Evolutionary conservation across 176 grass and related monocot genomes (phyloP).

Genomic region (Oryza officinalis): DNA sequence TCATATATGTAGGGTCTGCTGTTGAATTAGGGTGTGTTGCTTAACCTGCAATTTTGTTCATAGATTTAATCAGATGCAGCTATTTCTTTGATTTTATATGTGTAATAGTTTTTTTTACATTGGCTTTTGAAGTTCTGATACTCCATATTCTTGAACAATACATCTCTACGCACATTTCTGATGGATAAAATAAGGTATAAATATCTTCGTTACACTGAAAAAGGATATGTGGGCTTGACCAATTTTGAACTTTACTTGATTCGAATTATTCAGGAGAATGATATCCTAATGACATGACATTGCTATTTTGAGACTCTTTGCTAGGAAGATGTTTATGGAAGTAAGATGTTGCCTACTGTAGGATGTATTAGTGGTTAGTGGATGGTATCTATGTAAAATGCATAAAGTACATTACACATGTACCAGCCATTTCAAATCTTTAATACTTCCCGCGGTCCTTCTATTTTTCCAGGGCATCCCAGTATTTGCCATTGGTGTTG

Average conservation of each 20-base stretch:
- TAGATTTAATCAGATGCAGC: not conserved
- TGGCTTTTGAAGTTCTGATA: not conserved
- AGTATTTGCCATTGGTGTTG: slow-evolving; percentile 86
- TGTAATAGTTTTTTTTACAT: not conserved
- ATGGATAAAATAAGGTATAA: not conserved
- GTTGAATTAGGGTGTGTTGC: slow-evolving; percentile 10
- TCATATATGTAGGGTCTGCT: slow-evolving; percentile 16
- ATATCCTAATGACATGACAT: not conserved
- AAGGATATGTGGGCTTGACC: not conserved
- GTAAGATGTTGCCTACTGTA: not conserved
- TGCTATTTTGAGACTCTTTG: not conserved
- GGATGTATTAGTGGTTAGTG: not conserved
- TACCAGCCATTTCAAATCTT: slow-evolving; percentile 7
- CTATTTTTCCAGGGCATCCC: slow-evolving; percentile 67
- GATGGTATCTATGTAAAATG: not conserved
- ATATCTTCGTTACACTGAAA: not conserved
- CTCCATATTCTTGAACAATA: not conserved
- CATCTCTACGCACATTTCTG: not conserved
- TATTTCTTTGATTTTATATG: not conserved
- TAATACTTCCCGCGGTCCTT: slow-evolving; percentile 32
- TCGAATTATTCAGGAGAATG: slow-evolving; percentile 4
- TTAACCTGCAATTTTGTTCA: slow-evolving; percentile 5
- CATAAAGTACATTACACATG: not conserved
- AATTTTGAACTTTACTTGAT: slow-evolving; percentile 5
- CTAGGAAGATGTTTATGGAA: not conserved